Evolutionary conservation across 2,329 filamentous ascomycete species (phyloP), one percentile per base, ranked within the genome.

Genomic region (Epichloe brachyelytri): DNA sequence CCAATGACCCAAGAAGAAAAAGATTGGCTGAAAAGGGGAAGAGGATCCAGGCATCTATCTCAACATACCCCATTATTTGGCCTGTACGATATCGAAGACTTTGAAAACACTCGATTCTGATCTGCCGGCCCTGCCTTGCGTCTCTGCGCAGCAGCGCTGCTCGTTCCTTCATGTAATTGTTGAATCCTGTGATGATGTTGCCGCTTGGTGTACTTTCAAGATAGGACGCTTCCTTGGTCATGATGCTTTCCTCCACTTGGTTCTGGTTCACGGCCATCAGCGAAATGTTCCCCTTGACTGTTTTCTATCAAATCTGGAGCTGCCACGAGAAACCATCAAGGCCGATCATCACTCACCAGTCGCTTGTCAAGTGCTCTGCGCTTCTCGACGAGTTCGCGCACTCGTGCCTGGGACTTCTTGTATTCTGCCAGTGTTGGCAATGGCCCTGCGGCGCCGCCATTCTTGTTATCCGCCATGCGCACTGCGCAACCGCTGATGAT

Each of bases 161-260:
- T 77, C 17, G 77, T 78, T 50, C 88, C 68, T 98, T 98, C 74
- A 95, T 94, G 71, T 97, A 98, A 65, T 89, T 94, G 67, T 98
- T 93, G 67, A 98, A 98, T 20, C 93, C 93, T 46, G 87, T 89
- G 65, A 98, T 91, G 64, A 98, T 97, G 71, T 98, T 98, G 43
- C 93, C 93, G 59, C 76, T 81, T 14, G 83, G 84, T 4, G 89
- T 94, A 61, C 88, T 88, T 66, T 97, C 91, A 48, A 98, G 81
- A 66, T 98, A 98, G 17, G 83, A 78, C 52, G 83, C 81, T 67
- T 98, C 93, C 62, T 88, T 85, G 56, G 85, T 82, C 63, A 79
- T 82, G 60, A 98, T 97, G 57, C 79, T 78, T 47, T 95, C 87
- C 72, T 98, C 93, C 53, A 72, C 59, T 43, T 67, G 62, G 6